Percentiles rank a stretch among this genome's conserved stretches.
Conservation (phyloP, 176 grass and related monocot genomes). For the Phoenix roebelenii region DNA sequence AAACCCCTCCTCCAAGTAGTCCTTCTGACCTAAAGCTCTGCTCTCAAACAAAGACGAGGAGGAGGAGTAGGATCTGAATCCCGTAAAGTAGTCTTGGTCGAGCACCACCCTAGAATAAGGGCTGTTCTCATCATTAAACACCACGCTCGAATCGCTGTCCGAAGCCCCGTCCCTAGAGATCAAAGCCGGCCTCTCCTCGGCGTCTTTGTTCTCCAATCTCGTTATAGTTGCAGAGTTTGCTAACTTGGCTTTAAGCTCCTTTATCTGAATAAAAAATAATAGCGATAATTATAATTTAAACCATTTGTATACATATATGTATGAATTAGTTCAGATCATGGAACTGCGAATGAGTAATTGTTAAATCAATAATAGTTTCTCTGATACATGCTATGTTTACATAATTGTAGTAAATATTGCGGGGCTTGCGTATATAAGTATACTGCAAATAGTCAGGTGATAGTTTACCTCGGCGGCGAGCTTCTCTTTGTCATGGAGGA, state of each 20-base stretch:
- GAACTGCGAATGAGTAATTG: not conserved
- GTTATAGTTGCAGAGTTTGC: conserved; percentile 18
- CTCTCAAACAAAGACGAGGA: conserved; percentile 19
- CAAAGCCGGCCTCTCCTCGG: not conserved
- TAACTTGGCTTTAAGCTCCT: conserved; percentile 16
- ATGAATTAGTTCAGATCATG: not conserved
- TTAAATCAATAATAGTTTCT: no score
- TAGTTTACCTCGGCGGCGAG: conserved; percentile 39
- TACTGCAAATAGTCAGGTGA: no score
- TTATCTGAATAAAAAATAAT: conserved; percentile 12
- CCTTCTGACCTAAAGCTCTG: conserved; percentile 21
- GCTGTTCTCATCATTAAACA: conserved; percentile 45
- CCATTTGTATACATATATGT: no score
- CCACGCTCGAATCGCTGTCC: conserved; percentile 46
- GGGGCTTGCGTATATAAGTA: no score
- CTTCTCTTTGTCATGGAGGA: conserved; percentile 48
- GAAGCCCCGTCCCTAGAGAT: conserved; percentile 19
- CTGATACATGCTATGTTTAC: no score
- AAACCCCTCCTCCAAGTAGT: not conserved
- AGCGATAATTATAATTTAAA: no score
- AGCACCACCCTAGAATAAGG: conserved; percentile 23
- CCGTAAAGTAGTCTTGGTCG: conserved; percentile 16
- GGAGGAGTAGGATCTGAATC: conserved; percentile 29
- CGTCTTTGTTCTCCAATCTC: conserved; percentile 11
- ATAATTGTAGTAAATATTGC: no score